Evolutionary conservation across 352 stramenopile species (phyloP), one percentile per base, ranked within the genome.

Genomic region (Pythium apleroticum): DNA sequence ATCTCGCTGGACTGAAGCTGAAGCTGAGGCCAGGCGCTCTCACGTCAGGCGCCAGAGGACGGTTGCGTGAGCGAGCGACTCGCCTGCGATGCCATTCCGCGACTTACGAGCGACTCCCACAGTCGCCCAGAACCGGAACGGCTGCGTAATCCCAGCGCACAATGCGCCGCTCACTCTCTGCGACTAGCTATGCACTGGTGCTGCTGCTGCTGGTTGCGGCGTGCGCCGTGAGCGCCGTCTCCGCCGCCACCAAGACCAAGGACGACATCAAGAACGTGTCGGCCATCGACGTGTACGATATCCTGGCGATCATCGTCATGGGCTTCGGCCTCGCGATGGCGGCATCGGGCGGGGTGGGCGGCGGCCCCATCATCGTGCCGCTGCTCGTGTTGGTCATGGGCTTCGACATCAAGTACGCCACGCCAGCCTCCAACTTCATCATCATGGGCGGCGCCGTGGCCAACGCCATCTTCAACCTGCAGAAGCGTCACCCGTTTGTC

Each of bases 331-430:
- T 89, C 10, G 75, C 77, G 3, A 56, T 82, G 1, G 79, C 80
- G 9, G 76, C 80, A 0, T 77, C 80, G 0, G 80, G 80, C 2
- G 76, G 80, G 22, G 67, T 86, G 22, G 78, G 80, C 52, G 78
- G 80, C 46, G 80, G 74, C 0, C 60, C 74, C 19, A 84, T 89
- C 62, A 72, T 86, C 60, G 73, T 89, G 28, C 80, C 80, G 31
- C 64, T 76, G 20, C 79, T 89, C 68, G 74, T 86, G 60, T 61
- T 88, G 33, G 69, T 86, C 60, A 86, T 90, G 78, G 60, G 74
- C 55, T 88, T 90, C 52, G 75, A 90, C 54, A 84, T 88, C 60
- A 88, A 90, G 65, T 76, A 74, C 52, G 78, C 77, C 22, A 90
- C 78, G 39, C 78, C 81, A 12, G 76, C 77, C 35, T 80, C 75